These are phyloP conservation scores for Komagataella populi DNA, from an alignment of 805 yeast species.

Conservation along the genomic window DNA sequence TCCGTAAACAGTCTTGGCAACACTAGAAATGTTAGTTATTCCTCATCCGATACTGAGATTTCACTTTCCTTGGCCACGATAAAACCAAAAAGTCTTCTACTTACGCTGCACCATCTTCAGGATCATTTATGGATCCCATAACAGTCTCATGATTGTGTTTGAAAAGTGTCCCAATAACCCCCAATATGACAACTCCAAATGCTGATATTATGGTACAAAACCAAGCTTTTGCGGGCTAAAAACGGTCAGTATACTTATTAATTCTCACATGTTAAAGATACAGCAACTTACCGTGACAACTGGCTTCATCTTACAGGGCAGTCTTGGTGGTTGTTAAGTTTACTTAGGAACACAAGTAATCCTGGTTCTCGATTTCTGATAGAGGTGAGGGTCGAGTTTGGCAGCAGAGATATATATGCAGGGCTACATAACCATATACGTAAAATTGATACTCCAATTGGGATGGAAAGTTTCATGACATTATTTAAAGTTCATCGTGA, in stretches of 20 bases:
- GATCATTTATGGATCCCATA: slow-evolving; percentile 86
- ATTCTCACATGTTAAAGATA: background rate
- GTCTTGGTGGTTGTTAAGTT: background rate
- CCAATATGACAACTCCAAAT: slow-evolving; percentile 78
- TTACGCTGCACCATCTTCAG: slow-evolving; percentile 79
- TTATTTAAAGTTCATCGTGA: background rate
- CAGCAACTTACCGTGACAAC: background rate
- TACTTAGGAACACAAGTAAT: background rate
- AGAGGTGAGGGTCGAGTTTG: background rate
- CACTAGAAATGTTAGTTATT: slow-evolving; percentile 22
- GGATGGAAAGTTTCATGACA: background rate
- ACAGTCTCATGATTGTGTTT: slow-evolving; percentile 73
- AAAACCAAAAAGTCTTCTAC: slow-evolving; percentile 8
- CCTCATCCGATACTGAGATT: background rate
- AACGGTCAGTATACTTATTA: background rate
- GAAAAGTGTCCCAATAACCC: slow-evolving; percentile 77
- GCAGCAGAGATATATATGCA: background rate
- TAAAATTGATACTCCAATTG: background rate
- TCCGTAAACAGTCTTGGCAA: slow-evolving; percentile 79
- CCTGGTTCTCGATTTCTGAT: background rate
- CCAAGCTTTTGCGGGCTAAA: slow-evolving; percentile 76
- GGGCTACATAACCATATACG: background rate
- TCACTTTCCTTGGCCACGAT: background rate
- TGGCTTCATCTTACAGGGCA: background rate
- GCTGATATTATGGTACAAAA: slow-evolving; percentile 89